A percentile compares a stretch with the other conserved stretches of the same genome.
phyloP scores from a whole-genome alignment of 305 asterid genomes.

The Solanum hybrid region DNA sequence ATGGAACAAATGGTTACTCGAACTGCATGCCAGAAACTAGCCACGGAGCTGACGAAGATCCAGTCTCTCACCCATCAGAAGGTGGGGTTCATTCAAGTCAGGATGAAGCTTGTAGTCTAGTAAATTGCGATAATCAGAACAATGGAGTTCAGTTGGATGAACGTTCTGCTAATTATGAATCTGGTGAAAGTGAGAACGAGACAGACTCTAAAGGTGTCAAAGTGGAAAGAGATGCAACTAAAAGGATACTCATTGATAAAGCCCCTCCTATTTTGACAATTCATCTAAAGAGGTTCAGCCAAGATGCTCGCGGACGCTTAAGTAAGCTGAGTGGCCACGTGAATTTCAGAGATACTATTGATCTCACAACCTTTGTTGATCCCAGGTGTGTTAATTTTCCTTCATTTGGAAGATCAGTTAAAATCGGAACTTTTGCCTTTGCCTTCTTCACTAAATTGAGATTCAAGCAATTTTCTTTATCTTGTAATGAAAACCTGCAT shows the following conservation, averaged over 20 bases:
- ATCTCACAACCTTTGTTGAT: constrained; percentile 64
- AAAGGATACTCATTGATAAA: constrained; percentile 56
- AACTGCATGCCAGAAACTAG: constrained; percentile 13
- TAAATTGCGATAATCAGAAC: constrained; percentile 17
- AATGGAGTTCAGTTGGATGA: constrained; percentile 19
- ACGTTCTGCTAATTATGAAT: constrained; percentile 17
- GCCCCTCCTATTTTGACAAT: constrained; percentile 75
- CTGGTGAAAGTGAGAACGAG: constrained; percentile 33
- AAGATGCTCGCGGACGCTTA: constrained; percentile 77
- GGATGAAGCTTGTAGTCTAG: constrained; percentile 5
- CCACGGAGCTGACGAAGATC: constrained; percentile 20
- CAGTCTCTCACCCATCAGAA: constrained; percentile 17
- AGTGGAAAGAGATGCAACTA: constrained; percentile 86
- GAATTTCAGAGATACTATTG: constrained; percentile 50
- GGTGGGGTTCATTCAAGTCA: constrained; percentile 16
- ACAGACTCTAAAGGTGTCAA: constrained; percentile 38
- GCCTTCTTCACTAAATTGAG: not conserved
- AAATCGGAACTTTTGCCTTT: not conserved
- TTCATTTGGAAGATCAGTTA: not conserved
- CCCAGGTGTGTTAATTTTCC: constrained; percentile 49
- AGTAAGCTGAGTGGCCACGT: constrained; percentile 89
- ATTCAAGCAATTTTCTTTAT: not conserved
- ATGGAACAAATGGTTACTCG: constrained; percentile 17
- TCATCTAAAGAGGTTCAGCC: constrained; percentile 86
- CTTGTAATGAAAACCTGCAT: not conserved